A percentile compares a stretch with the other conserved stretches of the same genome.
These are phyloP conservation scores for Circinella minor DNA, from an alignment of 371 early-diverging fungal genomes.

Conservation along the genomic window DNA sequence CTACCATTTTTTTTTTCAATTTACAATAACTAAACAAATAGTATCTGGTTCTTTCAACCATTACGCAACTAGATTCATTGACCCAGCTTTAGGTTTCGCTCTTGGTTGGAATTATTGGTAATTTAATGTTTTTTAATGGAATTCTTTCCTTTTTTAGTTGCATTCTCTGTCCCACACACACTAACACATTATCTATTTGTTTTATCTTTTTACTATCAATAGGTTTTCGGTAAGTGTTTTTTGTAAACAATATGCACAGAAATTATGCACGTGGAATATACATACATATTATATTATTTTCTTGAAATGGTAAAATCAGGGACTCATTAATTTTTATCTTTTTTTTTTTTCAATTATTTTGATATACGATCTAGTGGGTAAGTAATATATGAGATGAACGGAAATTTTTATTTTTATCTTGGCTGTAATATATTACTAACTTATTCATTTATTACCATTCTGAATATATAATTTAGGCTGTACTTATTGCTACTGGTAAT, in stretches of 20 bases:
- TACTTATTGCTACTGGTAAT: conserved; percentile 54
- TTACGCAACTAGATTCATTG: conserved; percentile 84
- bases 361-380: neutral
- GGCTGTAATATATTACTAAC: no score
- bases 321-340: no score
- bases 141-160: no score
- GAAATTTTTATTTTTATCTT: neutral
- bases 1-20: no score
- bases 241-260: neutral
- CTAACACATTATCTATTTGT: no score
- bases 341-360: no score
- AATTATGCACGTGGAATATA: neutral
- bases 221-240: conserved; percentile 34
- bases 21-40: no score
- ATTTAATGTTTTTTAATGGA: neutral
- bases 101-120: conserved; percentile 88
- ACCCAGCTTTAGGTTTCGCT: conserved; percentile 82
- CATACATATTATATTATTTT: neutral
- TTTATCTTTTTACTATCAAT: neutral
- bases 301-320: neutral
- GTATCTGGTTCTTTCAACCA: conserved; percentile 86
- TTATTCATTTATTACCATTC: no score
- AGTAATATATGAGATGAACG: no score
- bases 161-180: no score
- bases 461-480: conserved; percentile 61